Evolutionary conservation across 345 rosid species (phyloP).

Genomic region (Moricandia moricandioides): DNA sequence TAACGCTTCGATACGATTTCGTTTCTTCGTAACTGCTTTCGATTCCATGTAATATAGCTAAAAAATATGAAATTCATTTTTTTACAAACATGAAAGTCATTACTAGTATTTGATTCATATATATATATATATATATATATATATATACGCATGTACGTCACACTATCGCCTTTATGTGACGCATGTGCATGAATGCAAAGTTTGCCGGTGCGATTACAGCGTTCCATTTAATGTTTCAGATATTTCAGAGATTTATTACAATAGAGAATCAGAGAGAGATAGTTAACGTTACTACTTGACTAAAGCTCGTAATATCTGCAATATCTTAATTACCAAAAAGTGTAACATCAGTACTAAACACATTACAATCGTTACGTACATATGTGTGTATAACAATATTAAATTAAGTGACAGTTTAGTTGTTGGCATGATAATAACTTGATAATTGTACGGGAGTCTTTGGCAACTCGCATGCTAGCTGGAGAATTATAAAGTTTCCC

Average conservation of each 20-base stretch:
- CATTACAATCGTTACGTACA: background rate
- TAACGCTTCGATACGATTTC: too few relatives aligned
- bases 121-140: background rate
- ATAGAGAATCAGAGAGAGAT: background rate
- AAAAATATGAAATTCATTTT: background rate
- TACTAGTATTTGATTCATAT: background rate
- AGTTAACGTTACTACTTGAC: background rate
- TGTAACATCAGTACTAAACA: background rate
- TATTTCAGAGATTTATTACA: background rate
- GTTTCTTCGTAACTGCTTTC: too few relatives aligned
- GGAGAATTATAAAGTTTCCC: conserved; percentile 4
- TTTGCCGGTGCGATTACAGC: conserved; percentile 5
- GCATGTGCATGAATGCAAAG: conserved; percentile 26
- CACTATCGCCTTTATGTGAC: background rate
- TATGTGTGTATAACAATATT: background rate
- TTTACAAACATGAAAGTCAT: background rate
- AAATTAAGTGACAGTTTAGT: background rate
- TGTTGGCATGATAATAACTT: background rate
- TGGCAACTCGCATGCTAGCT: conserved; percentile 14
- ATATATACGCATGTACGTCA: background rate
- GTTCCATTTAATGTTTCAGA: background rate
- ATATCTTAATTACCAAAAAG: background rate
- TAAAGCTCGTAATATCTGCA: background rate
- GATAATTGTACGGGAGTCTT: conserved; percentile 5
- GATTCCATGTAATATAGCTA: too few relatives aligned